A percentile compares a stretch with the other conserved stretches of the same genome.
Conservation (phyloP, 805 yeast genomes). For the Metschnikowia shivogae region DNA sequence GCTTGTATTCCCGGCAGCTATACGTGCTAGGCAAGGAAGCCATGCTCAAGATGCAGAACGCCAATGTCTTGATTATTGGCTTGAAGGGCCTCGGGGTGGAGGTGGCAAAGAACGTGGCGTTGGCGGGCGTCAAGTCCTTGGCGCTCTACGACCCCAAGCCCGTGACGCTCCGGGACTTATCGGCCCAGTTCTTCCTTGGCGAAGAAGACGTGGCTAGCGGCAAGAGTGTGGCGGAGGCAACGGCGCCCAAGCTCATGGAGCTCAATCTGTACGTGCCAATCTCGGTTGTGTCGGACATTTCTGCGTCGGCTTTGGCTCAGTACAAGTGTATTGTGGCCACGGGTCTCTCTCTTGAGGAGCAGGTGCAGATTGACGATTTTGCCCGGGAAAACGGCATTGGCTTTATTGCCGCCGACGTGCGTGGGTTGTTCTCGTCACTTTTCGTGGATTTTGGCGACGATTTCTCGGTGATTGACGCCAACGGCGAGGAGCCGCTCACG, state of each 20-base stretch:
- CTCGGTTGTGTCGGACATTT: slow-evolving; percentile 53
- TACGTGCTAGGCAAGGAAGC: slow-evolving; percentile 97
- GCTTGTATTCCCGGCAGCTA: slow-evolving; percentile 92
- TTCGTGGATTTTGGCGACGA: slow-evolving; percentile 87
- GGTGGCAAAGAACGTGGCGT: slow-evolving; percentile 92
- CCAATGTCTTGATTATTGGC: slow-evolving; percentile 89
- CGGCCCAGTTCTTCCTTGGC: slow-evolving; percentile 81
- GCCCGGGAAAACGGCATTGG: slow-evolving; percentile 73
- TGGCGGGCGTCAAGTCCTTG: slow-evolving; percentile 95
- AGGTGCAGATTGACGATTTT: slow-evolving; percentile 66
- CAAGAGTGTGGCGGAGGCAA: slow-evolving; percentile 65
- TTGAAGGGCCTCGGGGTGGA: slow-evolving; percentile 91
- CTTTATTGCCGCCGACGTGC: slow-evolving; percentile 74
- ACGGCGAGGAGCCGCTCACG: slow-evolving; percentile 86
- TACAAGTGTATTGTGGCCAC: slow-evolving; percentile 88
- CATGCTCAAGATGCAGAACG: slow-evolving; percentile 92
- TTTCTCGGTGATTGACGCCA: slow-evolving; percentile 76
- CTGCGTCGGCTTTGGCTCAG: slow-evolving; percentile 48
- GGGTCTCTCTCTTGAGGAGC: slow-evolving; percentile 65
- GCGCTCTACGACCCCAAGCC: slow-evolving; percentile 78
- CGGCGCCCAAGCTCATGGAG: slow-evolving; percentile 68
- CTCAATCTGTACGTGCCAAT: slow-evolving; percentile 90
- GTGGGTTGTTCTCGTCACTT: slow-evolving; percentile 83
- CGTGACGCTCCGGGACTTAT: slow-evolving; percentile 65
- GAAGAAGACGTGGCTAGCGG: slow-evolving; percentile 63